Evolutionary conservation across 192 early-diverging fungal genomes (phyloP).

Genomic region (Coemansia javaensis): DNA sequence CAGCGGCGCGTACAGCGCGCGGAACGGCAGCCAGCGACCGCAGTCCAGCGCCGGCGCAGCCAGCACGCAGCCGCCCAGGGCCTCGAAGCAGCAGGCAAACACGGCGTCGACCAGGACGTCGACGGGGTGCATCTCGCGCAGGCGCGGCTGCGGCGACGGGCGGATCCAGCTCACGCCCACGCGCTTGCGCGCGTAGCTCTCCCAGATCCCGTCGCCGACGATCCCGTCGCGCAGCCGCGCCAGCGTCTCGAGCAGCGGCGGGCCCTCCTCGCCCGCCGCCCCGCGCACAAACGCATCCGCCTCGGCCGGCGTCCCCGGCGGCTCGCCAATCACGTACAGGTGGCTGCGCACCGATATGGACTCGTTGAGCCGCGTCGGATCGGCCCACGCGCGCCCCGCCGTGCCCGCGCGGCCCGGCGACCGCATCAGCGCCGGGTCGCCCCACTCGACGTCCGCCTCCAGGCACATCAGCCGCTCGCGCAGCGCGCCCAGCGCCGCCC

Average conservation of each 20-base stretch:
- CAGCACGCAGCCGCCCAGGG: conserved; percentile 37
- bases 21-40: conserved; percentile 11
- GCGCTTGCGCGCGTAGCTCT: conserved; percentile 45
- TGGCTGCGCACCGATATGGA: conserved; percentile 41
- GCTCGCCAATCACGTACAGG: conserved; percentile 19
- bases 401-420: conserved; percentile 21
- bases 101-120: conserved; percentile 21
- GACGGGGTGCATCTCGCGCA: conserved; percentile 12
- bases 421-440: conserved; percentile 42
- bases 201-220: conserved; percentile 45
- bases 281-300: conserved; percentile 26
- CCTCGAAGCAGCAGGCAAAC: conserved; percentile 35
- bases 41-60: conserved; percentile 6
- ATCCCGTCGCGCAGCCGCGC: conserved; percentile 29
- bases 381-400: conserved; percentile 21
- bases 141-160: not conserved
- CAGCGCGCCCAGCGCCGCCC: conserved; percentile 15
- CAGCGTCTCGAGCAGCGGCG: conserved; percentile 28
- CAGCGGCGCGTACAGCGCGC: conserved; percentile 3
- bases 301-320: conserved; percentile 16
- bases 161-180: conserved; percentile 43
- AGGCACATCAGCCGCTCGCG: conserved; percentile 40
- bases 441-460: conserved; percentile 49
- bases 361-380: conserved; percentile 41
- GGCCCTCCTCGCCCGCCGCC: not conserved